Evolutionary conservation across 768 basidiomycete genomes (phyloP), one percentile per base, ranked within the genome.

Genomic region (Naganishia onofrii): DNA sequence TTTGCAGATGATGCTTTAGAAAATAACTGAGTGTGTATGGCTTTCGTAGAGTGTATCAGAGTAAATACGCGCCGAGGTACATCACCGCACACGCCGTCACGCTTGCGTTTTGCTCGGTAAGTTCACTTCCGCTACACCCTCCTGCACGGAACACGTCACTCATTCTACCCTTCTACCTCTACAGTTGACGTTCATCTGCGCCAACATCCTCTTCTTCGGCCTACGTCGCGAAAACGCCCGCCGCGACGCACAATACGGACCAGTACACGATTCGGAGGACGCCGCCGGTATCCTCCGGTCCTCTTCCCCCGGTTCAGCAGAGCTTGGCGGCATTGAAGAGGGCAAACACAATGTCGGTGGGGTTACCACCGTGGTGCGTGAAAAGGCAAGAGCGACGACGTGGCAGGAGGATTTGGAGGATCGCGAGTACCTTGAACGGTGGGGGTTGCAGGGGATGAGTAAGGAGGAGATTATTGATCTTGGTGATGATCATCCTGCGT

Each of bases 221-320:
- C 67, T 78, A 26, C 69, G 70, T 42, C 68, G 77, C 19, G 82
- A 83, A 72, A 83, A 83, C 77, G 74, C 71, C 12, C 76, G 81
- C 1, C 74, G 82, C 31, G 81, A 82, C 68, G 72, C 54, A 15
- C 32, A 75, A 36, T 83, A 80, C 74, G 83, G 82, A 6, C 72
- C 74, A 0, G 31, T 66, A 15, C 9, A 42, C 60, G 54, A 66
- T n/a, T 44, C 31, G 68, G 60, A 63, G 21, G 34, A n/a, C n/a
- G n/a, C n/a, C n/a, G n/a, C n/a, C n/a, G n/a, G n/a, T n/a, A n/a
- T n/a, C n/a, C n/a, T 21, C 1, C 9, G 2, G 1, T 17, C 10
- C 13, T 46, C 60, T 2, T 63, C 9, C 1, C 28, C 60, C 38
- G 15, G 2, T 6, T 63, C 60, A 1, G 42, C 38, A 4, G 60